Conservation (phyloP, 352 stramenopile genomes). For the Phytophthora foliorum region DNA sequence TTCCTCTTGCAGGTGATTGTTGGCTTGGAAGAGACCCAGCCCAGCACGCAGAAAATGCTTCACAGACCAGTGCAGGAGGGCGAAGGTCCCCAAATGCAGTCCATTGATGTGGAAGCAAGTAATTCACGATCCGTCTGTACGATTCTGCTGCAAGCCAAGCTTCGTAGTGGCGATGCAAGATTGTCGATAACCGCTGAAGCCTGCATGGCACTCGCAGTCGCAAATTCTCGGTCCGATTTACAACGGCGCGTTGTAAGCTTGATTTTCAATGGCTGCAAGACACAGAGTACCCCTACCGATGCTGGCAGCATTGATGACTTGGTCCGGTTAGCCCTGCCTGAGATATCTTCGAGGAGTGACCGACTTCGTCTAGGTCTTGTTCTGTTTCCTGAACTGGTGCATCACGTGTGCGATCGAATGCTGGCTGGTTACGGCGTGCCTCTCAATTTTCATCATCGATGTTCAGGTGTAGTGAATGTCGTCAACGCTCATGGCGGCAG, state of each 20-base stretch:
- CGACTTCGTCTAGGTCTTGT: slow-evolving; percentile 33
- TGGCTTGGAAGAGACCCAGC: slow-evolving; percentile 19
- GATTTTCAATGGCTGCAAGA: slow-evolving; percentile 26
- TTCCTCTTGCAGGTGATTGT: slow-evolving; percentile 39
- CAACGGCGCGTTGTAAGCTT: slow-evolving; percentile 23
- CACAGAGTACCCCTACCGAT: background rate
- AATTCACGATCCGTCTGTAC: slow-evolving; percentile 16
- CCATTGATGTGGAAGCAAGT: background rate
- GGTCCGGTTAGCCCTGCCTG: background rate
- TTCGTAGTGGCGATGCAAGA: background rate
- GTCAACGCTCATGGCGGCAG: background rate
- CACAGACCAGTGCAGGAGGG: background rate
- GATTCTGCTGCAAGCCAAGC: slow-evolving; percentile 36
- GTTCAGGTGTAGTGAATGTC: background rate
- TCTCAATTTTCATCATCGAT: slow-evolving; percentile 19
- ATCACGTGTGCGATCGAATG: slow-evolving; percentile 40
- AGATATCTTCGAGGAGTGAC: slow-evolving; percentile 19
- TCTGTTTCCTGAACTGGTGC: slow-evolving; percentile 38
- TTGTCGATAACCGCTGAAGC: slow-evolving; percentile 5
- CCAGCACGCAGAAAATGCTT: slow-evolving; percentile 1
- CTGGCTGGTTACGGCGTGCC: slow-evolving; percentile 36
- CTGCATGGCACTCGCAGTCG: background rate
- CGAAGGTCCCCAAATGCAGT: background rate
- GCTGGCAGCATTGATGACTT: slow-evolving; percentile 8
- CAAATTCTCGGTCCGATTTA: slow-evolving; percentile 14